phyloP scores from a whole-genome alignment of 805 yeast species.

The Ascoidea tarda region DNA sequence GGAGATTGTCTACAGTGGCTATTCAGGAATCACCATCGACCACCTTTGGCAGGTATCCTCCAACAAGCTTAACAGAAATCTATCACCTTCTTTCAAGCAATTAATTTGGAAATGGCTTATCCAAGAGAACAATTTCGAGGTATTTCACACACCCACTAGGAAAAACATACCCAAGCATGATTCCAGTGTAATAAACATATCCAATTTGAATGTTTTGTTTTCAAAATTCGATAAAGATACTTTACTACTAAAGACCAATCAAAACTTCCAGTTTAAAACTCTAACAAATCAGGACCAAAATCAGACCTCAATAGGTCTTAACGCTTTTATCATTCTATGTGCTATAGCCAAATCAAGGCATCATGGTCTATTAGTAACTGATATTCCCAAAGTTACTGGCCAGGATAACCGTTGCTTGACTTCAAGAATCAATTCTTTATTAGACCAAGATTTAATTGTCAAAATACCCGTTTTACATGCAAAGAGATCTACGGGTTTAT shows the following conservation, averaged over 20 bases:
- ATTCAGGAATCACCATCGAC: neutral
- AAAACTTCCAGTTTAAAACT: neutral
- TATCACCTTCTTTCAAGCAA: neutral
- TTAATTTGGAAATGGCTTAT: neutral
- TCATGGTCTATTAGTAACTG: neutral
- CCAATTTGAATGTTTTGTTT: no score
- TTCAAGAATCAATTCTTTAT: neutral
- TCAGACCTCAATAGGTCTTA: neutral
- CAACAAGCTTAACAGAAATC: neutral
- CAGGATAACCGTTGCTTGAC: neutral
- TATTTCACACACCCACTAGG: no score
- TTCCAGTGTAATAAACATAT: neutral
- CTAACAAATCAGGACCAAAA: neutral
- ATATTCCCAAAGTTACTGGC: neutral
- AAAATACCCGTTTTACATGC: neutral
- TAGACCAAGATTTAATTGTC: no score
- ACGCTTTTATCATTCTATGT: neutral
- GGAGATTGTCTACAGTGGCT: neutral
- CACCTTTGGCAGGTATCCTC: neutral
- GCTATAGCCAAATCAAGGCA: no score
- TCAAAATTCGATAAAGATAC: neutral
- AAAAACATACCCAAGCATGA: no score
- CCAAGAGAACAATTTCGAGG: neutral
- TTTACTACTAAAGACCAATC: no score
- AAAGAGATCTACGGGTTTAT: neutral